Evolutionary conservation across 306 rosid species (phyloP).

Genomic region (Begonia loranthoides): DNA sequence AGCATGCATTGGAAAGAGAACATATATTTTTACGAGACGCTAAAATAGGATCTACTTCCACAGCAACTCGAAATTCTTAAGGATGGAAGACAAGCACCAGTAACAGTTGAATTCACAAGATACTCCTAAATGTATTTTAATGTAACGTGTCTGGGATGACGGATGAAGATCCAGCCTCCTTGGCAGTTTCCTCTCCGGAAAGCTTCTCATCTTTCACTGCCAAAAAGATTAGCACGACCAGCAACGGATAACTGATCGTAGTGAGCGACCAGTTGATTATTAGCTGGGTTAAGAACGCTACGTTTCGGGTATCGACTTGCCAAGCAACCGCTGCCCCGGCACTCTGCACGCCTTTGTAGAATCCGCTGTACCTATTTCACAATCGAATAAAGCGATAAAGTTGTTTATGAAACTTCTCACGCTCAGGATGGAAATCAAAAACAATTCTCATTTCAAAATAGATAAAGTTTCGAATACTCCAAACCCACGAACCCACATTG

Average conservation of each 20-base stretch:
- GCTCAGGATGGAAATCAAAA: too few relatives aligned
- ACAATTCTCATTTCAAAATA: background rate
- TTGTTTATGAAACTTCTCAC: background rate
- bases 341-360: constrained; percentile 86
- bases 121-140: background rate
- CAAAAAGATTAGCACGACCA: constrained; percentile 37
- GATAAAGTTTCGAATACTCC: too few relatives aligned
- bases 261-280: constrained; percentile 55
- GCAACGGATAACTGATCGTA: constrained; percentile 51
- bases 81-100: too few relatives aligned
- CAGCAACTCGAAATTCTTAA: too few relatives aligned
- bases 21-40: too few relatives aligned
- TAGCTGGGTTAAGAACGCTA: constrained; percentile 46
- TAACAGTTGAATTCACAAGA: too few relatives aligned
- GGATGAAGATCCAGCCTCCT: constrained; percentile 18
- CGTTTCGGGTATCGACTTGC: constrained; percentile 55
- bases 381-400: background rate
- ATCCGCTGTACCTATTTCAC: constrained; percentile 57
- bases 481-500: too few relatives aligned
- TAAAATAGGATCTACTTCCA: too few relatives aligned
- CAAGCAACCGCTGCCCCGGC: constrained; percentile 98
- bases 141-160: constrained; percentile 4
- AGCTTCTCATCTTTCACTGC: constrained; percentile 52
- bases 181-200: constrained; percentile 15
- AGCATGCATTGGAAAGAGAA: too few relatives aligned